Evolutionary conservation across 139 green algal genomes (phyloP), one percentile per base, ranked within the genome.

Genomic region (Coelastrella sp.): DNA sequence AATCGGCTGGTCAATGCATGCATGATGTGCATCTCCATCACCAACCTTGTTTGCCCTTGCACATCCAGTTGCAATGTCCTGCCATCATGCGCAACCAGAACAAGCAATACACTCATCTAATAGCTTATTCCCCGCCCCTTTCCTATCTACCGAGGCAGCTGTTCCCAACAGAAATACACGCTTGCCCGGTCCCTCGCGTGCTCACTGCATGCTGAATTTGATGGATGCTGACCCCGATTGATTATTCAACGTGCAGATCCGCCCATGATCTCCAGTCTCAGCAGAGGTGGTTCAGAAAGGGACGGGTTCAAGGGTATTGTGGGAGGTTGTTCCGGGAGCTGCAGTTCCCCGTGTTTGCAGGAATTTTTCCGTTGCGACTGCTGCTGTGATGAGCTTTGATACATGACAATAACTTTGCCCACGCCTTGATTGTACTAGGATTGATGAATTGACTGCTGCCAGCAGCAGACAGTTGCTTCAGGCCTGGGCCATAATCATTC

Each of bases 31-130:
- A 87, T 65, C 15, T 73, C 63, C 25, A n/a, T 76, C 14, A 89
- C 86, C 12, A 59, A 95, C 94, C 92, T 91, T 56, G 91, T 95
- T 0, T 84, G 66, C 0, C 91, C 49, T n/a, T 92, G 70, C n/a
- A 94, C 94, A 24, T 94, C 91, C 61, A 97, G 90, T 59, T 97
- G 93, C 73, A 97, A 24, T 7, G 93, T 97, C 76, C 92, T 93
- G 19, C 95, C 95, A 63, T 87, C 93, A 73, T 95, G 92, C 8
- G 92, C 93, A 15, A 96, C 89, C 20, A 96, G 79, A 10, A 97
- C 93, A 8, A 94, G 81, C 78, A 96, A 58, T 17, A 80, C 74
- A 19, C 74, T 80, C 74, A 80, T 80, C 9, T 76, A 76, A 24
- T 76, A 25, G 63, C 63, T 19, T 4, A 10, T 19, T 15, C 10